A percentile compares a stretch with the other conserved stretches of the same genome.
phyloP scores from a whole-genome alignment of 805 yeast species.

The Saturnispora sekii region DNA sequence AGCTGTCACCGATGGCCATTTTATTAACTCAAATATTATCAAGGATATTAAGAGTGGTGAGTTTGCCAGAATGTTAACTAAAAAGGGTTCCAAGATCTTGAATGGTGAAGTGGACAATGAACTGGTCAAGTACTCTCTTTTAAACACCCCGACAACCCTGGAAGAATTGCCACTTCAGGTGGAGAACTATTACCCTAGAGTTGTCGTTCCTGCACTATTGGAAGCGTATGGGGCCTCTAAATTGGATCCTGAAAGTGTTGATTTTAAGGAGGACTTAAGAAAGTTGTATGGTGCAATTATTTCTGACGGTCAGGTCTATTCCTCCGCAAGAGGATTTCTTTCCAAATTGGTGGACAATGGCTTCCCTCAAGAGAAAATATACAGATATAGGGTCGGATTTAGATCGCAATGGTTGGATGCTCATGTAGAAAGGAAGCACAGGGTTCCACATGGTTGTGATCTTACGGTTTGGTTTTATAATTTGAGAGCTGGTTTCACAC shows the following conservation, averaged over 20 bases:
- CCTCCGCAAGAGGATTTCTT: slow-evolving; percentile 29
- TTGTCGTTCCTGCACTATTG: slow-evolving; percentile 18
- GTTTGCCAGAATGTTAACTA: slow-evolving; percentile 7
- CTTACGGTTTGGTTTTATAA: slow-evolving; percentile 28
- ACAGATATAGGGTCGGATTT: slow-evolving; percentile 25
- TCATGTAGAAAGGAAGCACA: slow-evolving; percentile 16
- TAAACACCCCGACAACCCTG: slow-evolving; percentile 19
- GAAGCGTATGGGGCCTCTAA: slow-evolving; percentile 12
- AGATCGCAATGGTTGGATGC: slow-evolving; percentile 18
- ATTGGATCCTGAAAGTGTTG: slow-evolving; percentile 12
- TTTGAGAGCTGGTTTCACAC: slow-evolving; percentile 19
- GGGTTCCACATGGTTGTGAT: slow-evolving; percentile 32
- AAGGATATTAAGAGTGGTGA: slow-evolving; percentile 25
- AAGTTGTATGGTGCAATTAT: slow-evolving; percentile 28
- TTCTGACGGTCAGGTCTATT: slow-evolving; percentile 32
- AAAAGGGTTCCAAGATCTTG: slow-evolving; percentile 7
- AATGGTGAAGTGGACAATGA: slow-evolving; percentile 14
- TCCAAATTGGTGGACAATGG: slow-evolving; percentile 20
- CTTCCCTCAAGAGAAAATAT: slow-evolving; percentile 22
- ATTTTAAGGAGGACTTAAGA: slow-evolving; percentile 11
- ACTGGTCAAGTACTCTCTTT: slow-evolving; percentile 8
- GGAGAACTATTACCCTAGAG: slow-evolving; percentile 30
- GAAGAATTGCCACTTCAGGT: slow-evolving; percentile 26
- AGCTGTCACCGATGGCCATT: slow-evolving; percentile 32
- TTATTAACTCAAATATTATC: slow-evolving; percentile 25